A percentile compares a stretch with the other conserved stretches of the same genome.
Conservation (phyloP, 345 rosid species). For the Eucalyptus urophylla region DNA sequence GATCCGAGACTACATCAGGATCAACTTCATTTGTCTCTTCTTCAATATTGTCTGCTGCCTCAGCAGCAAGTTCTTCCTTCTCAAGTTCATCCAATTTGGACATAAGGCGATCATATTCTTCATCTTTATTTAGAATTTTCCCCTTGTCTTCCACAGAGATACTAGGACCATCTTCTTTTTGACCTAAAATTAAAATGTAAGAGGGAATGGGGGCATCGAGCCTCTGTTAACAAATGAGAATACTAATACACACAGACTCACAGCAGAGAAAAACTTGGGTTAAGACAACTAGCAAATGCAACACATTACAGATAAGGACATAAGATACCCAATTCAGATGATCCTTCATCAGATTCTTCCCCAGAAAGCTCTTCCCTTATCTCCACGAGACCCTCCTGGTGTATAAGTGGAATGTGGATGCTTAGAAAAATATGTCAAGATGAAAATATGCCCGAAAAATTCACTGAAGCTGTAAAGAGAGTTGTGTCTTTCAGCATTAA, state of each 20-base stretch:
- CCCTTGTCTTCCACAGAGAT: conserved; percentile 9
- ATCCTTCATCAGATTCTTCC: conserved; percentile 18
- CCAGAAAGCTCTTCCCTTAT: conserved; percentile 74
- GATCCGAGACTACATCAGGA: neutral
- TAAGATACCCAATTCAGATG: conserved; percentile 23
- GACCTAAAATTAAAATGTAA: conserved; percentile 2
- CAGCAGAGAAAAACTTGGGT: neutral
- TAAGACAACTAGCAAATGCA: neutral
- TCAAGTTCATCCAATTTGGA: conserved; percentile 88
- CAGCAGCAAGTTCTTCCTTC: conserved; percentile 67
- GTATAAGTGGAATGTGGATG: neutral
- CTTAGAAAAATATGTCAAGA: neutral
- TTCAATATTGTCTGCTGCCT: conserved; percentile 9
- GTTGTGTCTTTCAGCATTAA: neutral
- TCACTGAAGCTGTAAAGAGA: neutral
- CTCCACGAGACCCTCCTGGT: conserved; percentile 86
- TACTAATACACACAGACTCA: neutral
- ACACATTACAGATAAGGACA: neutral
- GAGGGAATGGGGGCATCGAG: neutral
- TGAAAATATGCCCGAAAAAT: neutral
- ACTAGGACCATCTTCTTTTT: neutral
- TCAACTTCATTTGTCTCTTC: conserved; percentile 1
- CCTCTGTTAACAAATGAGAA: neutral
- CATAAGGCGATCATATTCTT: conserved; percentile 63
- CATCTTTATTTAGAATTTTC: conserved; percentile 31